Conservation (phyloP, 2,329 filamentous ascomycete genomes). For the Beauveria pseudobassiana region DNA sequence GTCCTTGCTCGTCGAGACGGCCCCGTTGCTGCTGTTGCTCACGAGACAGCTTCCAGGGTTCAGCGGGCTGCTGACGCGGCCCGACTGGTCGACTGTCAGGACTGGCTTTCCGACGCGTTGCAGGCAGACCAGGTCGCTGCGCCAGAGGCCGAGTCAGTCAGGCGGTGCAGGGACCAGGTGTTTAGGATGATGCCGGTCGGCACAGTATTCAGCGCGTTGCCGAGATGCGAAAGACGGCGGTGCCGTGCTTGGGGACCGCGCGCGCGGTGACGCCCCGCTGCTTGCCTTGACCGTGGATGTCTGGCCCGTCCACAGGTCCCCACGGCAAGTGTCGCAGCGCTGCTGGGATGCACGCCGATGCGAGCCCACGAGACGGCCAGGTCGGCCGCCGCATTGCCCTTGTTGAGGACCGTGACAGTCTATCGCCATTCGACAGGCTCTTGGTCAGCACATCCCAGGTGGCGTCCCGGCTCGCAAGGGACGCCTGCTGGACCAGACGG, state of each 20-base stretch:
- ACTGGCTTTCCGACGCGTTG: conserved; percentile 29
- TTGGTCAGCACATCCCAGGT: conserved; percentile 37
- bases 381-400: conserved; percentile 22
- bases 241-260: conserved; percentile 22
- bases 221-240: conserved; percentile 32
- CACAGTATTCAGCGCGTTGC: conserved; percentile 16
- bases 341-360: conserved; percentile 23
- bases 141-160: conserved; percentile 17
- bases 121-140: conserved; percentile 26
- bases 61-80: conserved; percentile 29
- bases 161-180: conserved; percentile 33
- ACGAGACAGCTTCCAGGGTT: conserved; percentile 22
- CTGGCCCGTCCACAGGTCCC: conserved; percentile 33
- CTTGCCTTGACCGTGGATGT: conserved; percentile 17
- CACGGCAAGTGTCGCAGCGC: conserved; percentile 19
- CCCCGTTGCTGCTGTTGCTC: neutral
- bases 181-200: conserved; percentile 42
- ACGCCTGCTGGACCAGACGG: conserved; percentile 32
- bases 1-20: conserved; percentile 2
- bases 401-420: conserved; percentile 38
- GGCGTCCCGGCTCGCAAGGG: conserved; percentile 34
- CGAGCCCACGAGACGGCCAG: conserved; percentile 24
- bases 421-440: conserved; percentile 35
- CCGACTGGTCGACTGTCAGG: conserved; percentile 28
- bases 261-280: conserved; percentile 16